Base-by-base conservation (phyloP, 352 stramenopile species). In the Phytophthora litchii region DNA sequence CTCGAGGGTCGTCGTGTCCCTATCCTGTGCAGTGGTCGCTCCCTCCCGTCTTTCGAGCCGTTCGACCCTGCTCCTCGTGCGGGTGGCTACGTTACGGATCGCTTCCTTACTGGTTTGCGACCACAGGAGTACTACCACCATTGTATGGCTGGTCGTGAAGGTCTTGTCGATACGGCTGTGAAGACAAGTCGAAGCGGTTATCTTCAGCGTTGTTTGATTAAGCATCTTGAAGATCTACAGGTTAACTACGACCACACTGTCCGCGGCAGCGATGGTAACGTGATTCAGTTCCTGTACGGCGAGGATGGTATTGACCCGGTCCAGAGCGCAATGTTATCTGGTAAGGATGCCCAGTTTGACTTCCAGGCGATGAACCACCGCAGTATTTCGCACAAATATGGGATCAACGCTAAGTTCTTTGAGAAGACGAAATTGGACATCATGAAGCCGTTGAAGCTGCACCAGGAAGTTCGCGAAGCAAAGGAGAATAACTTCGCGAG, bases 71-170 rank as follows among this genome's bases (percentile, higher is more conserved):
- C 92, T 32, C 97, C 98, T 17, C 80, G 97, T 60, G 97, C 98
- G 25, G 97, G 98, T 78, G 98, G 98, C 35, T 99, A 99, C 80
- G 98, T 99, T 61, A 98, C 96, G 19, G 98, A 99, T 80, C 88
- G 97, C 11, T 99, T 99, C 78, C 82, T 99, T 34, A 99, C 97
- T 36, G 98, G 98, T 43, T 73, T 97, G 48, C 80, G 89, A 23
- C 90, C 89, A 20, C 89, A 99, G 75, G 98, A 99, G 76, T 99
- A 99, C 80, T 99, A 99, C 80, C 99, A 99, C 72, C 98, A 99
- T 88, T 99, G 97, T 78, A 99, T 99, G 98, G 97, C 97, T 59
- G 98, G 98, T 13, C 86, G 98, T 64, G 98, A 99, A 84, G 98
- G 98, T 72, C 74, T 99, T 31, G 94, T 99, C 21, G 95, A 98